A percentile compares a stretch with the other conserved stretches of the same genome.
These are phyloP conservation scores for Boletus barrowsii DNA, from an alignment of 768 basidiomycete species.

Conservation along the genomic window DNA sequence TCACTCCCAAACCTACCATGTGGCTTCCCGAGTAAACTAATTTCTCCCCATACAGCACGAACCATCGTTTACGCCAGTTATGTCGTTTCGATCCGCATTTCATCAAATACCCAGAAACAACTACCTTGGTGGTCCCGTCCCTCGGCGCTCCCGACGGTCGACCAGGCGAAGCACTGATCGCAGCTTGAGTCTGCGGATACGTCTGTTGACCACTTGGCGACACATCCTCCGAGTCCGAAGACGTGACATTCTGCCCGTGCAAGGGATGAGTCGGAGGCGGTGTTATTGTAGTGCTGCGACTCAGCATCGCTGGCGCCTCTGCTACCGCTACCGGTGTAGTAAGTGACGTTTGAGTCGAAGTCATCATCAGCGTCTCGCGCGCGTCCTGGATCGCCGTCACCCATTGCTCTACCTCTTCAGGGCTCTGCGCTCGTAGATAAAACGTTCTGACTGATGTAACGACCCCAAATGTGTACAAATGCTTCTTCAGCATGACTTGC, in stretches of 20 bases:
- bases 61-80: constrained; percentile 97
- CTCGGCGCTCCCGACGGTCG: constrained; percentile 35
- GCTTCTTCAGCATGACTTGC: constrained; percentile 83
- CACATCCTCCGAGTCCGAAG: constrained; percentile 78
- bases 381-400: constrained; percentile 78
- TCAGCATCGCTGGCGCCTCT: constrained; percentile 25
- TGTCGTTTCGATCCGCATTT: constrained; percentile 92
- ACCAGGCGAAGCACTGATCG: constrained; percentile 43
- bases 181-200: constrained; percentile 43
- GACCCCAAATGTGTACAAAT: constrained; percentile 85
- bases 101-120: constrained; percentile 91
- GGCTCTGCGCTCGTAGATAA: constrained; percentile 78
- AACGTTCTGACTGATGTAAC: constrained; percentile 89
- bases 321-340: constrained; percentile 56
- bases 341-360: constrained; percentile 55
- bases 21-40: constrained; percentile 89
- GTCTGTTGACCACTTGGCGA: constrained; percentile 45
- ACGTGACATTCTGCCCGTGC: constrained; percentile 54
- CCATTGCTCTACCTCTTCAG: constrained; percentile 79
- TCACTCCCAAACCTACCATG: constrained; percentile 65
- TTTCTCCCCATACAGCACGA: constrained; percentile 85
- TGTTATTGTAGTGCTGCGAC: constrained; percentile 36
- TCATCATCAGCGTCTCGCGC: constrained; percentile 59
- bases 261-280: constrained; percentile 45
- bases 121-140: constrained; percentile 67